Conservation (phyloP, 2,329 filamentous ascomycete genomes). For the Ophiostoma sp. region DNA sequence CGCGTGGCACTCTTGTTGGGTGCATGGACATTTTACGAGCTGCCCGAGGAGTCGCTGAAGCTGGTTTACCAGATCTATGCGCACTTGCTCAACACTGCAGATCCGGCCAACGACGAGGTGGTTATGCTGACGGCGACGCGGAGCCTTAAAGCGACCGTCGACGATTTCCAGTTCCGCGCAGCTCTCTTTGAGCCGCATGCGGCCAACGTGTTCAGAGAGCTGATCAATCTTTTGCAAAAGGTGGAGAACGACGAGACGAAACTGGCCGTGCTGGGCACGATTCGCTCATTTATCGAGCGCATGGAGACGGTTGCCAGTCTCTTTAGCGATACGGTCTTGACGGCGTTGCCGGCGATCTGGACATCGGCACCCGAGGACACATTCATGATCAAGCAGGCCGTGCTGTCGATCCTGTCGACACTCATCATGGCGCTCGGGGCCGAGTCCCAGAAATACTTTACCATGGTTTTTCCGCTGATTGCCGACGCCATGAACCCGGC, state of each 20-base stretch:
- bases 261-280: conserved; percentile 83
- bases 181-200: conserved; percentile 77
- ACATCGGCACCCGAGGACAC: conserved; percentile 75
- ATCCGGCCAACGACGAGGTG: conserved; percentile 82
- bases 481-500: conserved; percentile 73
- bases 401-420: conserved; percentile 80
- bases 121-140: conserved; percentile 88
- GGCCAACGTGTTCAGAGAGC: conserved; percentile 66
- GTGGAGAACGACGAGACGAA: conserved; percentile 85
- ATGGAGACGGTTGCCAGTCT: conserved; percentile 71
- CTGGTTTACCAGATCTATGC: conserved; percentile 87
- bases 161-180: conserved; percentile 79
- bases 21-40: conserved; percentile 82
- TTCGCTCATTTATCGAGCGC: conserved; percentile 75
- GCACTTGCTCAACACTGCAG: conserved; percentile 74
- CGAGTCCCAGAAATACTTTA: conserved; percentile 75
- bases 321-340: conserved; percentile 78
- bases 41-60: conserved; percentile 66
- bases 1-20: conserved; percentile 86
- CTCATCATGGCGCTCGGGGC: conserved; percentile 83
- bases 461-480: conserved; percentile 78
- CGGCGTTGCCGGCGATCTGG: conserved; percentile 80
- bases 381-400: conserved; percentile 90
- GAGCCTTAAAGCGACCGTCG: conserved; percentile 75
- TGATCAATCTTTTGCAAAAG: conserved; percentile 77